Base-by-base conservation (phyloP, 208 protist genomes). In the Trichomonas vaginalis region DNA sequence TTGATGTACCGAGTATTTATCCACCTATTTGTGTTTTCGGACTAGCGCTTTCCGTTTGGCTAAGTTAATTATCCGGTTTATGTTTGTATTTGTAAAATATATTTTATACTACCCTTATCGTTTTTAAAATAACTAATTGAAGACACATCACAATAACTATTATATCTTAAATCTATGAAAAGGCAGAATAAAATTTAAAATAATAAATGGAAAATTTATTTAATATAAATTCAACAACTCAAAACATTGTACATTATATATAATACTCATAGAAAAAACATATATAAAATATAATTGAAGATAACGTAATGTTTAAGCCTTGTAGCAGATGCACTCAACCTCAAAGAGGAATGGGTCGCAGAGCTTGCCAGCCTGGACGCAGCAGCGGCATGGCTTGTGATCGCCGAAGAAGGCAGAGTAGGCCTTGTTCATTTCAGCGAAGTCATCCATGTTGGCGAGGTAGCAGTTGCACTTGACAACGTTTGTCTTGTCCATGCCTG, bases 401-500 rank as follows among this genome's bases (percentile, higher is more conserved):
- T 95, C 92, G 49, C 92, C 92, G 35, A 95, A 95, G 40, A 48
- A 95, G 14, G 61, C 92, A 37, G 92, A 23, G 35, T 95, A 95
- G 15, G 61, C 42, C 40, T 95, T 21, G 49, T 95, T 95, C 4
- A 95, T 45, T 14, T 17, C 27, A 32, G 14, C 49, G 27, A 95
- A 95, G 35, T 95, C 47, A 1, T 42, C 35, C 92, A 79, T 61
- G 1, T 80, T 40, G 9, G 40, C 35, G n/a, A 61, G 51, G 35
- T 82, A 95, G 47, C 61, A 49, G 32, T 32, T 95, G 32, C n/a
- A 46, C 92, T 95, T 95, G 49, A 95, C 49, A 79, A 95, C 92
- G 12, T 79, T 37, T 45, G 12, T 39, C 39, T 80, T 61, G 27
- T 45, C 23, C 12, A 79, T 79, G 9, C 92, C 92, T 32, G 40